A percentile compares a stretch with the other conserved stretches of the same genome.
Conservation (phyloP, 2,329 filamentous ascomycete species). For the Blastomyces gilchristii region DNA sequence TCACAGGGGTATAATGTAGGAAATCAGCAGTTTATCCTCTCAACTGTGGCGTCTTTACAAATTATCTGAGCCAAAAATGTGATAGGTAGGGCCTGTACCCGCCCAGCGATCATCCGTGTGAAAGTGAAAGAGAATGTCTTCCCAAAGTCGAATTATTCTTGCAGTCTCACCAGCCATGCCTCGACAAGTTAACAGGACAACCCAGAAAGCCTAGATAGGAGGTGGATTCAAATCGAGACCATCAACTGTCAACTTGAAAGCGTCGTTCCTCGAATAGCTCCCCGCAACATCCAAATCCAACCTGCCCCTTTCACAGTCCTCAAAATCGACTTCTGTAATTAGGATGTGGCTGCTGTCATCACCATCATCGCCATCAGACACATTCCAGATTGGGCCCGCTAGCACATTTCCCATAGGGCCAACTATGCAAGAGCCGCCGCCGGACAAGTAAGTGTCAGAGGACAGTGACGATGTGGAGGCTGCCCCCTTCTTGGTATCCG, state of each 20-base stretch:
- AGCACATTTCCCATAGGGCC: slow-evolving; percentile 70
- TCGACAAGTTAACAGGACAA: not conserved
- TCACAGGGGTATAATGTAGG: not conserved
- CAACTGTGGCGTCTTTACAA: not conserved
- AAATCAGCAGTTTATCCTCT: not conserved
- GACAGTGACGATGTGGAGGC: slow-evolving; percentile 6
- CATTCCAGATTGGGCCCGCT: slow-evolving; percentile 72
- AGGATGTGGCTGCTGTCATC: slow-evolving; percentile 52
- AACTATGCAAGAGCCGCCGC: slow-evolving; percentile 75
- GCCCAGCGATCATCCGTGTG: not conserved
- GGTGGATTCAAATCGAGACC: slow-evolving; percentile 51
- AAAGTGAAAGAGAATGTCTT: not conserved
- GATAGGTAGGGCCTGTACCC: not conserved
- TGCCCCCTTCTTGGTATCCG: not conserved
- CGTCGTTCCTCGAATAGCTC: slow-evolving; percentile 67
- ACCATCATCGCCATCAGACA: slow-evolving; percentile 25
- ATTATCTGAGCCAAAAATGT: not conserved
- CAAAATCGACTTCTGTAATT: slow-evolving; percentile 68
- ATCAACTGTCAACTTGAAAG: slow-evolving; percentile 50
- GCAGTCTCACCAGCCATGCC: not conserved
- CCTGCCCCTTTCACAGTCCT: slow-evolving; percentile 72
- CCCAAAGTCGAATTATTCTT: not conserved
- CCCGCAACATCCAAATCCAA: slow-evolving; percentile 77
- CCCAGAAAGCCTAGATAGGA: slow-evolving; percentile 24
- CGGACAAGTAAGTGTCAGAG: slow-evolving; percentile 48